Evolutionary conservation across 176 grass and related monocot species (phyloP).

Genomic region (Triticum urartu): DNA sequence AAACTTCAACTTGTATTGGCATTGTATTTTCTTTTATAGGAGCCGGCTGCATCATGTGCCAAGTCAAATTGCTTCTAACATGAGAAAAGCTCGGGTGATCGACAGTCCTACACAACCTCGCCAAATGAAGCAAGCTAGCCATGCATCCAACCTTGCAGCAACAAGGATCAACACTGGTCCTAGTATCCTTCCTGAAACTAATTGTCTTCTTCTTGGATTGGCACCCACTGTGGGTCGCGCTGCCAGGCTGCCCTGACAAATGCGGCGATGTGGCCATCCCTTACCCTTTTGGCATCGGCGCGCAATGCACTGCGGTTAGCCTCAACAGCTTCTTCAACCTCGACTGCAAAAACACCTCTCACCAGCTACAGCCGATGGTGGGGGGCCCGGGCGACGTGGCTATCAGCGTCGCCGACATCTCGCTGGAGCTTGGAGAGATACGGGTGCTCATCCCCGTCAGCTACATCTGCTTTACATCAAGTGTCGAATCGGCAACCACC

Average conservation of each 20-base stretch:
- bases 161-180: neutral
- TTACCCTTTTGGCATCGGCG: neutral
- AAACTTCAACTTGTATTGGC: neutral
- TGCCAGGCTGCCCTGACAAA: neutral
- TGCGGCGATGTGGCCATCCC: neutral
- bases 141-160: neutral
- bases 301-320: neutral
- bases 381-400: neutral
- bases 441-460: neutral
- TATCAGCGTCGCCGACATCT: neutral
- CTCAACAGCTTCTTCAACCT: neutral
- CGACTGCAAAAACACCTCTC: neutral
- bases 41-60: neutral
- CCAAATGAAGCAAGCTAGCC: neutral
- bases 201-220: neutral
- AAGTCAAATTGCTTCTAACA: neutral
- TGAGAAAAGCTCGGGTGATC: neutral
- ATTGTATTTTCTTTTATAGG: neutral
- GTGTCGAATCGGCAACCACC: neutral
- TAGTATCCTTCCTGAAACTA: conserved; percentile 3
- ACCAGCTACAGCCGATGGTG: neutral
- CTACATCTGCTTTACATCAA: neutral
- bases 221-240: neutral
- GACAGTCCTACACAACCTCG: neutral
- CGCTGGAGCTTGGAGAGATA: neutral